These are phyloP conservation scores for Sarcodon aspratus DNA, from an alignment of 768 basidiomycete species.

Conservation along the genomic window DNA sequence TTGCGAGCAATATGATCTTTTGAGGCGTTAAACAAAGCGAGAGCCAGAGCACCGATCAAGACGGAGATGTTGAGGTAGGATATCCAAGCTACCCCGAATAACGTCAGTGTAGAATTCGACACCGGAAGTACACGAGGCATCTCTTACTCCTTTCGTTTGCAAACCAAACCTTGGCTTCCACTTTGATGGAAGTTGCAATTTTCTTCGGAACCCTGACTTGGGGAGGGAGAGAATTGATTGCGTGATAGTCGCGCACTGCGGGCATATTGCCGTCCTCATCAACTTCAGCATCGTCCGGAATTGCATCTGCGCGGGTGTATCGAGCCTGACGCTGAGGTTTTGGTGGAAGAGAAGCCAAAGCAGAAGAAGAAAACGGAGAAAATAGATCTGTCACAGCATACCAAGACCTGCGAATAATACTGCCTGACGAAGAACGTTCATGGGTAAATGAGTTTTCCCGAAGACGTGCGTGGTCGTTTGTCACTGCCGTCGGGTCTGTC, in stretches of 20 bases:
- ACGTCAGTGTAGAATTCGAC: neutral
- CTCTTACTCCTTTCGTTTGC: constrained; percentile 84
- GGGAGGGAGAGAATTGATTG: constrained; percentile 54
- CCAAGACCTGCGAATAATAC: constrained; percentile 47
- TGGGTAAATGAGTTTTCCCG: constrained; percentile 1
- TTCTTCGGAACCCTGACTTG: constrained; percentile 74
- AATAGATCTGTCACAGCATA: constrained; percentile 45
- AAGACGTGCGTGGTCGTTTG: neutral
- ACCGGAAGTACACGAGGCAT: constrained; percentile 7
- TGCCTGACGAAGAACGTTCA: constrained; percentile 4
- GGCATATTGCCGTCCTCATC: constrained; percentile 44
- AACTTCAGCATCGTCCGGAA: constrained; percentile 42
- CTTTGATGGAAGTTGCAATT: constrained; percentile 68
- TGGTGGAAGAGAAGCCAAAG: constrained; percentile 38
- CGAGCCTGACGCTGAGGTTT: constrained; percentile 24
- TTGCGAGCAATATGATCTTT: constrained; percentile 51
- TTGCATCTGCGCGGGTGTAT: constrained; percentile 64
- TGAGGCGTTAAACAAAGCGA: constrained; percentile 85
- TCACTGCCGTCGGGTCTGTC: constrained; percentile 1
- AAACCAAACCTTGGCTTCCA: constrained; percentile 96
- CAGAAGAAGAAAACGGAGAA: constrained; percentile 60
- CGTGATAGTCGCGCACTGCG: constrained; percentile 61
- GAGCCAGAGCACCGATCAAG: constrained; percentile 71
- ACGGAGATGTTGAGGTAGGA: constrained; percentile 84
- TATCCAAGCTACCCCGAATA: constrained; percentile 59